Evolutionary conservation across 805 yeast species (phyloP), one percentile per base, ranked within the genome.

Genomic region (Barnettozyma salicaria): DNA sequence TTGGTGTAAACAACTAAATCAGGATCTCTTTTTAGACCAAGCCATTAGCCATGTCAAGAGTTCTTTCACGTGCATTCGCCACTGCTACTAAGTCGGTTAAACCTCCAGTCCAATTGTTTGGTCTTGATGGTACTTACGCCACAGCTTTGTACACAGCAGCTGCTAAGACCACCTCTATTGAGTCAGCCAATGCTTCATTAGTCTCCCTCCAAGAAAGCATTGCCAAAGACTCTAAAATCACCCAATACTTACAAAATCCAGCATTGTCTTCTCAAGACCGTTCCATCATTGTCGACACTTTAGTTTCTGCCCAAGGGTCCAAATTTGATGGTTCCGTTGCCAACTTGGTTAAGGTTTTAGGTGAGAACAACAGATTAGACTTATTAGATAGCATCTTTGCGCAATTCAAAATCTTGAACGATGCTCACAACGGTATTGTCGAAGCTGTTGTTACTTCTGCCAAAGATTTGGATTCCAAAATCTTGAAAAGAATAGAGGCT

Each of bases 51-150:
- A 73, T 76, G 56, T 68, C 80, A 53, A 81, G 81, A 68, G 57
- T 30, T 24, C 18, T 37, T 19, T 21, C 70, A 59, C 81, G 89
- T 69, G 67, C 80, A 40, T 62, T 82, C 70, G 90, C 94, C 57
- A 65, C 89, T 42, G 81, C 85, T 51, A 63, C 79, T 56, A 66
- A 70, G 56, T 42, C 74, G 41, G 75, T 74, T 56, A 80, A 78
- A 65, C 88, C 94, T 37, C 97, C 97, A 40, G 84, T 90, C 47
- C 96, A 88, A 74, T 74, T 90, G 61, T 90, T 76, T 58, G 97
- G 97, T 48, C 68, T 90, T 52, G 97, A 89, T 52, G 98, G 97
- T 60, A 88, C 97, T 48, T 90, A 90, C 65, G 98, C 97, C 52
- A 75, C 87, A 41, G 96, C 98, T 34, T 75, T 92, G 55, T 90